phyloP scores from a whole-genome alignment of 352 stramenopile species.

The Plasmopara halstedii region DNA sequence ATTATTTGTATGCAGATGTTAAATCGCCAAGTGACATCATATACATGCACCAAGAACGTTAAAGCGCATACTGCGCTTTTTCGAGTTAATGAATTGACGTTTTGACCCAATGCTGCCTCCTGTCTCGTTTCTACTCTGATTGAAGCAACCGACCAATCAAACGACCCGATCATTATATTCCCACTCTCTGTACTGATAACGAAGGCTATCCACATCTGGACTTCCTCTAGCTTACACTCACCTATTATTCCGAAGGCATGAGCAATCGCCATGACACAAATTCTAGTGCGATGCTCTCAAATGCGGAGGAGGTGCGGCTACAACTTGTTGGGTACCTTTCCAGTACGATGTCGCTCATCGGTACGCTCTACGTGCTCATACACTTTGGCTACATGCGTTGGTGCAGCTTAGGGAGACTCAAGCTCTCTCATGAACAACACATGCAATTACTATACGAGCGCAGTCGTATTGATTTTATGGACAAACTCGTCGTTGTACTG shows the following conservation, averaged over 20 bases:
- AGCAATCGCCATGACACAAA: slow-evolving; percentile 13
- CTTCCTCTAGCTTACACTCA: background rate
- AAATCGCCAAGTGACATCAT: too few species aligned
- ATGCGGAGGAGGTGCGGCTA: slow-evolving; percentile 20
- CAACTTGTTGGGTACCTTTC: slow-evolving; percentile 39
- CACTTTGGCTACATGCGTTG: slow-evolving; percentile 47
- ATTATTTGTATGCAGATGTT: too few species aligned
- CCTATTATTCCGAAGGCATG: slow-evolving; percentile 11
- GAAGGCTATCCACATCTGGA: slow-evolving; percentile 2
- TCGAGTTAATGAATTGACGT: background rate
- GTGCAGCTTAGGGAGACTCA: slow-evolving; percentile 7
- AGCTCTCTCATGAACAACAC: slow-evolving; percentile 5
- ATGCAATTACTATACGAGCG: slow-evolving; percentile 5
- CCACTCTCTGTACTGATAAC: slow-evolving; percentile 11
- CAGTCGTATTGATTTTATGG: slow-evolving; percentile 51
- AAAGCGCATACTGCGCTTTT: slow-evolving; percentile 2
- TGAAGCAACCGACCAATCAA: slow-evolving; percentile 15
- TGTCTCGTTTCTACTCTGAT: slow-evolving; percentile 12
- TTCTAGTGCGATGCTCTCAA: slow-evolving; percentile 12
- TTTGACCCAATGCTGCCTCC: slow-evolving; percentile 2
- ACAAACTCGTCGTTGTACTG: slow-evolving; percentile 60
- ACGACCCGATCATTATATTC: background rate
- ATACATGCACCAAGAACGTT: too few species aligned
- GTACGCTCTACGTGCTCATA: slow-evolving; percentile 54
- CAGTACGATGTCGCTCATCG: slow-evolving; percentile 50